Percentiles rank a stretch among this genome's conserved stretches.
Evolutionary conservation across 2,329 filamentous ascomycete genomes (phyloP).

Genomic region (Neocucurbitaria cava): DNA sequence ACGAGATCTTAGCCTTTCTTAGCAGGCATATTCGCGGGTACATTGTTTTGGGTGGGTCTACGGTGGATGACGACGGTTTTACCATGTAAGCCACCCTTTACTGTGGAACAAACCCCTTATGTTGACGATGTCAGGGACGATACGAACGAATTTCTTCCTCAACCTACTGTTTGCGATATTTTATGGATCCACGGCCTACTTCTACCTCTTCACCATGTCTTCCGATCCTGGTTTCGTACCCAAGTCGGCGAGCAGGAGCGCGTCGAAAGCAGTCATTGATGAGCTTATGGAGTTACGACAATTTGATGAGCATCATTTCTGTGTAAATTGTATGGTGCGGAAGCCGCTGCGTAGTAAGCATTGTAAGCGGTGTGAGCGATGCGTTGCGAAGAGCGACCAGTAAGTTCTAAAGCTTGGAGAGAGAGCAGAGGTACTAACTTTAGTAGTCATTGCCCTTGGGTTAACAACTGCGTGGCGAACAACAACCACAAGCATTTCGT

Average conservation of each 20-base stretch:
- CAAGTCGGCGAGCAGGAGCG: constrained; percentile 84
- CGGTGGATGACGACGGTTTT: constrained; percentile 79
- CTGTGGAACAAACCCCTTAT: background rate
- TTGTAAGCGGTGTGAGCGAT: constrained; percentile 88
- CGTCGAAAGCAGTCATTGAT: constrained; percentile 88
- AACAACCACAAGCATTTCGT: constrained; percentile 98
- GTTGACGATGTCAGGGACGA: constrained; percentile 64
- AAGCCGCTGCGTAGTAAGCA: constrained; percentile 95
- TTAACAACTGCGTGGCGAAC: constrained; percentile 92
- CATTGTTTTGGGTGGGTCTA: constrained; percentile 79
- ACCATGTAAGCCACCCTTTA: constrained; percentile 63
- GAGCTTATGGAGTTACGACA: constrained; percentile 85
- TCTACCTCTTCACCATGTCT: constrained; percentile 85
- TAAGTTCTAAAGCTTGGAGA: constrained; percentile 57
- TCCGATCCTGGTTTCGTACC: constrained; percentile 93
- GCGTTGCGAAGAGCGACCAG: constrained; percentile 97
- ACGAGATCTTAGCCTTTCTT: constrained; percentile 75
- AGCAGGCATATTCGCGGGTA: constrained; percentile 88
- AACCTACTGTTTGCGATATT: constrained; percentile 77
- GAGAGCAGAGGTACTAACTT: constrained; percentile 20
- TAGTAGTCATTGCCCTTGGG: constrained; percentile 93
- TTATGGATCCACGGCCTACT: constrained; percentile 76
- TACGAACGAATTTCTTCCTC: constrained; percentile 70
- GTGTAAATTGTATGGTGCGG: constrained; percentile 91
- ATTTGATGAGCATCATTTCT: constrained; percentile 94